These are phyloP conservation scores for Tetrapisispora taiwanensis DNA, from an alignment of 805 yeast genomes.

Conservation along the genomic window DNA sequence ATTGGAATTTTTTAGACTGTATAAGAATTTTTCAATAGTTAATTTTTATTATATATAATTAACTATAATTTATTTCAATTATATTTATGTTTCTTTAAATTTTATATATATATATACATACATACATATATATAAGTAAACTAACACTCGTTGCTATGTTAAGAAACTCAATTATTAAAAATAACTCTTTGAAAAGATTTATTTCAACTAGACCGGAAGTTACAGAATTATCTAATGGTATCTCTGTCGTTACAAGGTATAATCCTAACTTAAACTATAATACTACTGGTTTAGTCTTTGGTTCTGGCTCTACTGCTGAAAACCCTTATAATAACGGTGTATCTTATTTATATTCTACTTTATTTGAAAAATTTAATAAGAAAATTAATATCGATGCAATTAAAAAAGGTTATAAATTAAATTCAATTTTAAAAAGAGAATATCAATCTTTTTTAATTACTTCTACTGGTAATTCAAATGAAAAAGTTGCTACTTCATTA, in stretches of 20 bases:
- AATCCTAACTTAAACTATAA: slow-evolving; percentile 41
- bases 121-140: no score
- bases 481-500: slow-evolving; percentile 43
- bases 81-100: no score
- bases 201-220: slow-evolving; percentile 47
- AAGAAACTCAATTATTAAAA: not conserved
- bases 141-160: no score
- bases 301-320: slow-evolving; percentile 74
- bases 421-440: slow-evolving; percentile 51
- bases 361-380: slow-evolving; percentile 33
- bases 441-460: slow-evolving; percentile 52
- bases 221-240: slow-evolving; percentile 65
- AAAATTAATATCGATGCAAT: slow-evolving; percentile 24
- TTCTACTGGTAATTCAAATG: slow-evolving; percentile 38
- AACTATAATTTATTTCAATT: no score
- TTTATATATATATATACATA: no score
- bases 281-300: slow-evolving; percentile 59
- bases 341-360: slow-evolving; percentile 50
- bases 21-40: no score
- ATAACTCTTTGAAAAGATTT: slow-evolving; percentile 2
- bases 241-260: slow-evolving; percentile 60
- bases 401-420: slow-evolving; percentile 46
- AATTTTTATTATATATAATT: no score
- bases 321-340: slow-evolving; percentile 77
- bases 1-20: no score